Conservation (phyloP, 139 green algal species). For the Picochlorum sp. region DNA sequence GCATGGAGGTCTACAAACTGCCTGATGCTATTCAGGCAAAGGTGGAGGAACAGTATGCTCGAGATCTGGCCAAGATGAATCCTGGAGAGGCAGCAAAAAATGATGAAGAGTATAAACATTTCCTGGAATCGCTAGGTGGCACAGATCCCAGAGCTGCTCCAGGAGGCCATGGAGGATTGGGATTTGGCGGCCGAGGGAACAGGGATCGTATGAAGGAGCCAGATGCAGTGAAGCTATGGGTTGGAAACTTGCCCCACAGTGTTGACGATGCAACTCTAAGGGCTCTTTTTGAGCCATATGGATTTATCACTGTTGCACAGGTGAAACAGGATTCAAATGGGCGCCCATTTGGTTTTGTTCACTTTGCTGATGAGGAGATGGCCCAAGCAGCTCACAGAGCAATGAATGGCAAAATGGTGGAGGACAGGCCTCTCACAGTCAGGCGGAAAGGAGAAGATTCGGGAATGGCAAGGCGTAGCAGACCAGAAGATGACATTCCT, state of each 20-base stretch:
- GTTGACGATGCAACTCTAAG: conserved; percentile 38
- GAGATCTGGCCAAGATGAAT: conserved; percentile 40
- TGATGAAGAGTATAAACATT: conserved; percentile 90
- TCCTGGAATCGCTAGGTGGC: conserved; percentile 77
- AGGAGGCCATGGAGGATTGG: background rate
- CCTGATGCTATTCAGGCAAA: conserved; percentile 50
- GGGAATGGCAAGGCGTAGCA: background rate
- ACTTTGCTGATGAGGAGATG: conserved; percentile 54
- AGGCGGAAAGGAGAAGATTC: background rate
- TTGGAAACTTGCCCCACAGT: conserved; percentile 66
- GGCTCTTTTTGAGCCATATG: conserved; percentile 63
- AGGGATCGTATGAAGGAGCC: conserved; percentile 17
- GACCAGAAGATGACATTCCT: conserved; percentile 12
- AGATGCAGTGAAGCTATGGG: conserved; percentile 67
- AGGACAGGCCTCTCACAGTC: conserved; percentile 15
- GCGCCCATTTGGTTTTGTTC: conserved; percentile 80
- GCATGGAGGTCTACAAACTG: conserved; percentile 57
- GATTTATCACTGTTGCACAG: conserved; percentile 41
- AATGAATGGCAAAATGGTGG: conserved; percentile 26
- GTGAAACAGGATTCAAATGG: conserved; percentile 21
- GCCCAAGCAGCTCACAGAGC: conserved; percentile 35
- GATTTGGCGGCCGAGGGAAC: background rate
- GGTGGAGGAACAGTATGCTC: conserved; percentile 66
- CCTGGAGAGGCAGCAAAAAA: conserved; percentile 37
- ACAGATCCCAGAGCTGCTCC: conserved; percentile 27